Evolutionary conservation across 2,329 filamentous ascomycete species (phyloP).

Genomic region (Colletotrichum liaoningense): DNA sequence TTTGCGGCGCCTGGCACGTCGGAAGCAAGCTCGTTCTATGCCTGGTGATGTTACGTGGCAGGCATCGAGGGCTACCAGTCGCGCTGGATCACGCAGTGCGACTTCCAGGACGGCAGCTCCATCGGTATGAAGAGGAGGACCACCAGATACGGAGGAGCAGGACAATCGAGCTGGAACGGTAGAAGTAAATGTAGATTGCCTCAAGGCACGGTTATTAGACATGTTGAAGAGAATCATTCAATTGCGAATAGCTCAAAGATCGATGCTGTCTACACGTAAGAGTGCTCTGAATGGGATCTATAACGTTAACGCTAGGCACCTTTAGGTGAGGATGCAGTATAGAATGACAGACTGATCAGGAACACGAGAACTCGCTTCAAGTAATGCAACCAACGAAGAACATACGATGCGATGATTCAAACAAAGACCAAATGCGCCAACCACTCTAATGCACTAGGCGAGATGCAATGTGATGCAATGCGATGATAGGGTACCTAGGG

Average conservation of each 20-base stretch:
- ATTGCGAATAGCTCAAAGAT: neutral
- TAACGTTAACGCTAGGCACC: neutral
- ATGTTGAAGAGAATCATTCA: neutral
- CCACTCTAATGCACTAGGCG: neutral
- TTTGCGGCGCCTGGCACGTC: slow-evolving; percentile 64
- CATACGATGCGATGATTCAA: neutral
- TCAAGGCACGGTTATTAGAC: neutral
- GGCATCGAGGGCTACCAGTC: slow-evolving; percentile 66
- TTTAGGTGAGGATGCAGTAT: neutral
- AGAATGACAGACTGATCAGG: neutral
- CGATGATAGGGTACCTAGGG: neutral
- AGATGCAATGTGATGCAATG: neutral
- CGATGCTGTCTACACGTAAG: neutral
- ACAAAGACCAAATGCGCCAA: neutral
- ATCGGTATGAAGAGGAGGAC: slow-evolving; percentile 44
- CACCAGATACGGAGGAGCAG: slow-evolving; percentile 20
- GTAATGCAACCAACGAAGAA: neutral
- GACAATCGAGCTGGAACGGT: neutral
- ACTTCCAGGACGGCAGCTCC: slow-evolving; percentile 49
- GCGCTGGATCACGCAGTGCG: slow-evolving; percentile 65
- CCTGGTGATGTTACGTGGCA: slow-evolving; percentile 66
- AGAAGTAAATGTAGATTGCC: neutral
- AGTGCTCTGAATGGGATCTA: neutral
- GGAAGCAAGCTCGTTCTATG: slow-evolving; percentile 69
- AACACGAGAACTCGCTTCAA: neutral